These are phyloP conservation scores for Sherardia arvensis DNA, from an alignment of 257 asterid species.

Conservation along the genomic window DNA sequence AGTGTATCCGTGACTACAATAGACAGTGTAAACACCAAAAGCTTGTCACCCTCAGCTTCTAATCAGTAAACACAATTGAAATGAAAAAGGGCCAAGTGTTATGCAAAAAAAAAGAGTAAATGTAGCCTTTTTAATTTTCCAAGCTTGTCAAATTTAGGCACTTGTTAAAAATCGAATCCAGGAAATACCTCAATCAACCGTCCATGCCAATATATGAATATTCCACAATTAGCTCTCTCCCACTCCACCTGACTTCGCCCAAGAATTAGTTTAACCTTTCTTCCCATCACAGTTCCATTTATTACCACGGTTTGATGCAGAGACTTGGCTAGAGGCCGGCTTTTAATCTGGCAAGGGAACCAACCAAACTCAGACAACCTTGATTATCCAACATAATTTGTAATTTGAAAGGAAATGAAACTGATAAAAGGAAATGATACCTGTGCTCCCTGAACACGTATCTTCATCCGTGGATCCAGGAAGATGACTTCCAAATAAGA, in stretches of 20 bases:
- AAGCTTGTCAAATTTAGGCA: background rate
- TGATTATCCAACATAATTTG: background rate
- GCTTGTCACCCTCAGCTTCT: no score
- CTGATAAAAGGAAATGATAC: constrained; percentile 20
- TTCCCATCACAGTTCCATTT: constrained; percentile 42
- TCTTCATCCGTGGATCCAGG: constrained; percentile 78
- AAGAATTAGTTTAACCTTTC: constrained; percentile 43
- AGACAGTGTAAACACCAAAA: no score
- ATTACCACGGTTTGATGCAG: constrained; percentile 46
- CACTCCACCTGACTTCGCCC: constrained; percentile 66
- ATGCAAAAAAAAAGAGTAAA: background rate
- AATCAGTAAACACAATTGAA: background rate
- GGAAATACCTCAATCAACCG: constrained; percentile 67
- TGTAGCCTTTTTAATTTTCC: background rate
- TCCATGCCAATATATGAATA: constrained; percentile 81
- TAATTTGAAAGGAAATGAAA: background rate
- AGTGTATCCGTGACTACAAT: no score
- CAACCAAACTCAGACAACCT: background rate
- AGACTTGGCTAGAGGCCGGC: constrained; percentile 63
- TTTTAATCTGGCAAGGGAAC: constrained; percentile 37
- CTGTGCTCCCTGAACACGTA: constrained; percentile 64
- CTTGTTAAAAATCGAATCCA: background rate
- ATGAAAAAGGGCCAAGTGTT: background rate
- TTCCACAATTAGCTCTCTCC: constrained; percentile 77
- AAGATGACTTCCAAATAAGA: constrained; percentile 71